Evolutionary conservation across 257 asterid species (phyloP), one percentile per base, ranked within the genome.

Genomic region (Solanum chilense): DNA sequence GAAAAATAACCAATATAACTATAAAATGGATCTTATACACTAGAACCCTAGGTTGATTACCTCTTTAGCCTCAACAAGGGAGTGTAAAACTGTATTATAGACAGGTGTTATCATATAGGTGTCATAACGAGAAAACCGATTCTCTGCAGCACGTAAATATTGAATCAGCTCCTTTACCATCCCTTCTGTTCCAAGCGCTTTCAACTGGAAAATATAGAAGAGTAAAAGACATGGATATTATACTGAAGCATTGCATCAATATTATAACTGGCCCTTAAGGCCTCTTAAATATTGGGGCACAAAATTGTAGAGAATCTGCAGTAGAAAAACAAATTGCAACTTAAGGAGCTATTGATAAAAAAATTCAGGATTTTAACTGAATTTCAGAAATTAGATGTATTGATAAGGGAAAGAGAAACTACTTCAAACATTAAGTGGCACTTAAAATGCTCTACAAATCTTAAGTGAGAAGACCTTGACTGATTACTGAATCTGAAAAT

Each of bases 111-210:
- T 91, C 29, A 88, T 62, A 83, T 80, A 83, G 60, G 77, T 78
- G 71, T 86, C 75, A 47, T 83, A 80, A 47, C 69, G 85, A 87
- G 90, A 85, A 86, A 91, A 90, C 75, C 88, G 91, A 87, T 91
- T 87, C 89, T 95, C 96, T 23, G 96, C 98, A 89, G 76, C 83
- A 58, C 82, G 90, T 85, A 96, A 86, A 88, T 90, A 92, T 60
- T 89, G 91, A 86, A 92, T 75, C 92, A 95, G 90, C 90, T 94
- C 95, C 86, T 86, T 89, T 82, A 88, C 87, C 96, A 94, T 91
- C 87, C 98, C 98, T 91, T 94, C 98, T 88, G 90, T 86, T 86
- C 98, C 98, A 89, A 95, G 92, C 85, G 98, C 97, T 90, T 88
- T 92, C 90, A 96, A 89, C 99, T 96, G 93, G 89, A 88, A 86